Base-by-base conservation (phyloP, 2,329 filamentous ascomycete species). In the Capronia coronata region DNA sequence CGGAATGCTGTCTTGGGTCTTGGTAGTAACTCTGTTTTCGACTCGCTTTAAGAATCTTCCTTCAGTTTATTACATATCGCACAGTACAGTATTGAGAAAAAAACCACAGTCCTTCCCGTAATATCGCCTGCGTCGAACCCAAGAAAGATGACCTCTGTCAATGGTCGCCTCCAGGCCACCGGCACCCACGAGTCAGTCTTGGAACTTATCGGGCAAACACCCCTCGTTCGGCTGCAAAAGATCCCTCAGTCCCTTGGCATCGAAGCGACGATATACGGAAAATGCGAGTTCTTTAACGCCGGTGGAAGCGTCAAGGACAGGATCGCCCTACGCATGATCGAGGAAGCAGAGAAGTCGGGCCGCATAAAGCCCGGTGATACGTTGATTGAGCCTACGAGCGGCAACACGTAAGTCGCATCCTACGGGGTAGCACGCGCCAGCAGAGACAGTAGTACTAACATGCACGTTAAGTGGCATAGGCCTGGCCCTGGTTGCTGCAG, bases 321-420 rank as follows among this genome's bases (percentile, higher is more conserved):
- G 54, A 98, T 98, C 66, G 93, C 93, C 18, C 73, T 96, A 66
- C 86, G 93, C 64, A 98, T 98, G 93, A 86, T 98, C 55, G 90
- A 97, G 71, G 86, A 91, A 68, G 93, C 93, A 11, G 93, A 98
- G 76, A 82, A 80, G 65, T 84, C 79, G 45, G 93, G 93, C 39
- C 83, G 91, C 58, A 96, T 98, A 71, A 96, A 93, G 77, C 93
- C 93, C 22, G 93, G 91, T 49, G 90, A 97, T 71, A 97, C 89
- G 45, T 74, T 98, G 63, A 98, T 98, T 65, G 93, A 98, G 77
- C 93, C 93, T 8, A 98, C 93, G 41, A 95, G 88, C 64, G 93
- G 93, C 48, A 98, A 98, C 69, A 98, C 93, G 51, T 55, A 75
- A 73, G 64, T 42, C 72, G 34, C 18, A n/a, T n/a, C n/a, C n/a